phyloP scores from a whole-genome alignment of 805 yeast species.

The Saccharomycopsis fibuligera region DNA sequence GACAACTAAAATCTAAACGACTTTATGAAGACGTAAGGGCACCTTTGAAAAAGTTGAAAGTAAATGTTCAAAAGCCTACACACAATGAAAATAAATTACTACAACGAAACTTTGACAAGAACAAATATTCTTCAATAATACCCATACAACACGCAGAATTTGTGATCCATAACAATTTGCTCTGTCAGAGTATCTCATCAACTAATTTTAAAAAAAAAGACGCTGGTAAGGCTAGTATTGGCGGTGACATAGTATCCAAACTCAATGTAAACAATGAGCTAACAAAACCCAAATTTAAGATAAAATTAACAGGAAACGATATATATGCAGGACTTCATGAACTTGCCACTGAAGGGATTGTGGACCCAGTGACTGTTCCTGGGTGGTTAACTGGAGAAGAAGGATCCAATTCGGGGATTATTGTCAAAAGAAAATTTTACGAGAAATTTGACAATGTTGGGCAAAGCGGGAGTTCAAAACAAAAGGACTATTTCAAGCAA shows the following conservation, averaged over 20 bases:
- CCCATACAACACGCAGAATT: constrained; percentile 53
- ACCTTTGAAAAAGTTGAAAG: constrained; percentile 19
- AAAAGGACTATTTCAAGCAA: not conserved
- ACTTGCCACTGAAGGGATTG: constrained; percentile 35
- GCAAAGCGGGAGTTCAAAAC: not conserved
- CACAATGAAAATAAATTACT: not conserved
- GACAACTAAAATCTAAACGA: constrained; percentile 30
- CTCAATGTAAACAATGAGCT: constrained; percentile 23
- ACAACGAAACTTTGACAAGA: constrained; percentile 22
- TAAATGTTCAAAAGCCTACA: not conserved
- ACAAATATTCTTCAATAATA: constrained; percentile 45
- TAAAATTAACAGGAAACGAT: constrained; percentile 56
- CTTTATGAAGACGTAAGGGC: constrained; percentile 33
- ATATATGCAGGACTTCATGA: constrained; percentile 76
- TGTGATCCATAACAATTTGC: constrained; percentile 31
- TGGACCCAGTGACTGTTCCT: constrained; percentile 56
- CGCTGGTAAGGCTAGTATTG: not conserved
- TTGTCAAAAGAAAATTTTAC: constrained; percentile 1
- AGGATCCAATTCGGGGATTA: constrained; percentile 43
- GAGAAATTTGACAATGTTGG: not conserved
- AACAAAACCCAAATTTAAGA: constrained; percentile 23
- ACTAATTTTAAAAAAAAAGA: not conserved
- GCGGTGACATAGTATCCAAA: not conserved
- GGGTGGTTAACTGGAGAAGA: constrained; percentile 78
- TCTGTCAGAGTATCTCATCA: too few relatives aligned